These are phyloP conservation scores for Boletus pseudopeckii DNA, from an alignment of 768 basidiomycete genomes.

Conservation along the genomic window DNA sequence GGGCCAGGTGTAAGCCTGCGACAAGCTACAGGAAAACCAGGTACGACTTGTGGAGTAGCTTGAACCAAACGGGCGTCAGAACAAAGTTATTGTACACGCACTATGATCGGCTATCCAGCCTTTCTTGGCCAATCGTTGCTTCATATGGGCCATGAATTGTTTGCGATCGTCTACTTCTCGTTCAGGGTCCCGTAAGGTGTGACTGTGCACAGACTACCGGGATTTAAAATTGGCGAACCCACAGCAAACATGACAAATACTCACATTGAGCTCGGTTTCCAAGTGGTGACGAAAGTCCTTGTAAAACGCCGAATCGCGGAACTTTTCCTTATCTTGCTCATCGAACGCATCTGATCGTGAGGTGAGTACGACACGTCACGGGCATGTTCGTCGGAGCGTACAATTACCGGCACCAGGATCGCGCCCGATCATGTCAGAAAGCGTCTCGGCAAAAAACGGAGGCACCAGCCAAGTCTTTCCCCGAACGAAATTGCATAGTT, in stretches of 20 bases:
- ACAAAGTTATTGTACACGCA: not conserved
- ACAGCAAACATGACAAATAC: not conserved
- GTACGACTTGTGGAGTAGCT: conserved; percentile 37
- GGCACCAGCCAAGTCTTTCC: conserved; percentile 57
- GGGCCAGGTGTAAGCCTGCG: conserved; percentile 66
- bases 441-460: conserved; percentile 40
- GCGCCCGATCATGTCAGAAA: conserved; percentile 39
- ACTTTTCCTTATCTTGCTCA: conserved; percentile 47
- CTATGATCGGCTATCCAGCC: conserved; percentile 56
- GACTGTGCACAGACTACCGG: conserved; percentile 32
- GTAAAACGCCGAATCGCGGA: conserved; percentile 48
- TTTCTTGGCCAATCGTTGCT: conserved; percentile 48
- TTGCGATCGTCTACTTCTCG: conserved; percentile 30
- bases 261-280: conserved; percentile 44
- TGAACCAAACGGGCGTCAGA: not conserved
- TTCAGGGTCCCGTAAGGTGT: conserved; percentile 39
- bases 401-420: conserved; percentile 41
- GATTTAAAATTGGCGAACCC: not conserved
- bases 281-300: conserved; percentile 46
- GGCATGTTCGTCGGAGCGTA: conserved; percentile 12
- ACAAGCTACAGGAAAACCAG: conserved; percentile 56
- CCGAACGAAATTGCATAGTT: conserved; percentile 53
- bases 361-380: not conserved
- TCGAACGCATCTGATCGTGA: conserved; percentile 34
- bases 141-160: conserved; percentile 45